phyloP scores from a whole-genome alignment of 2,329 filamentous ascomycete species.

The Aureobasidium sp. region DNA sequence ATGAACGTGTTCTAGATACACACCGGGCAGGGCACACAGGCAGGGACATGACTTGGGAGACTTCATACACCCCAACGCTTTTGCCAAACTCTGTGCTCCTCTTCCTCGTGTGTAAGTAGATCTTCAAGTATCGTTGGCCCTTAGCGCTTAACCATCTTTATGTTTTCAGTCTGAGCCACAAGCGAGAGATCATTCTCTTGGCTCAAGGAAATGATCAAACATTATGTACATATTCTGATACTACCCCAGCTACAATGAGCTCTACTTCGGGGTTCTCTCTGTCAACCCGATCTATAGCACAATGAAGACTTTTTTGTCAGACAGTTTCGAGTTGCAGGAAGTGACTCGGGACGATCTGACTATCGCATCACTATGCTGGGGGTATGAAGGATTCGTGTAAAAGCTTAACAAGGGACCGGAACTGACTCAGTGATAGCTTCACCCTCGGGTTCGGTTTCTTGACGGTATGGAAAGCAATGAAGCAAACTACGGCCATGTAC shows the following conservation, averaged over 20 bases:
- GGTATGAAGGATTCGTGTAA: not conserved
- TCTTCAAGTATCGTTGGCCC: not conserved
- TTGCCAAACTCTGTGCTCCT: slow-evolving; percentile 2
- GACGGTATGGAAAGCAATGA: slow-evolving; percentile 33
- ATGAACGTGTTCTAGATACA: not conserved
- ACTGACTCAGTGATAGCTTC: slow-evolving; percentile 4
- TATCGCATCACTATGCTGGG: slow-evolving; percentile 14
- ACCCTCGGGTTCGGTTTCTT: slow-evolving; percentile 36
- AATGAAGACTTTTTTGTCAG: slow-evolving; percentile 16
- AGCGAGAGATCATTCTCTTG: not conserved
- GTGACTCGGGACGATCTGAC: slow-evolving; percentile 16
- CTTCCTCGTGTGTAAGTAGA: not conserved
- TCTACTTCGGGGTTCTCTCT: not conserved
- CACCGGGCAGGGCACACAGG: not conserved
- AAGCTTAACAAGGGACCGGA: not conserved
- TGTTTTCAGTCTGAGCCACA: not conserved
- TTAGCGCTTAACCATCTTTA: not conserved
- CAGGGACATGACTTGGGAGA: not conserved
- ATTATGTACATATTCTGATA: slow-evolving; percentile 3
- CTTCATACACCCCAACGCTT: not conserved
- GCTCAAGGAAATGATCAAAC: not conserved
- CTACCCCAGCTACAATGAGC: not conserved
- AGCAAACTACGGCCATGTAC: slow-evolving; percentile 25
- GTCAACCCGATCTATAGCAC: not conserved
- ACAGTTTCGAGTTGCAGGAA: slow-evolving; percentile 12